Base-by-base conservation (phyloP, 345 rosid species). In the Corchorus olitorius region DNA sequence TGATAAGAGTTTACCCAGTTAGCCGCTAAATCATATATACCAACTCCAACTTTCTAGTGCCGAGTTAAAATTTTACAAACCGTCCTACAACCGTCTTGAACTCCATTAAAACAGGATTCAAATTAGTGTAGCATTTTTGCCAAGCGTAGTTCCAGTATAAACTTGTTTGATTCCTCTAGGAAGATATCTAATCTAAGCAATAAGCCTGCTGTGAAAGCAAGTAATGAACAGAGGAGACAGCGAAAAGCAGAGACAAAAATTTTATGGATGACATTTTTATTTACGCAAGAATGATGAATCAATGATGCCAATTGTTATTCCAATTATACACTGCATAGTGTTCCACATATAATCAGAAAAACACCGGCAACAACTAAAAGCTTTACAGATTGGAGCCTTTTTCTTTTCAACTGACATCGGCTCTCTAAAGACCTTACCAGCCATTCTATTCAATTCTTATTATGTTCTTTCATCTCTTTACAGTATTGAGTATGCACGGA, bases 401-500 rank as follows among this genome's bases (percentile, higher is more conserved):
- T 55, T 27, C 0, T 3, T 12, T 55, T 27, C 0, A 67, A 48
- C 66, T 65, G 58, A 50, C 75, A 48, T 52, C 46, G 48, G 45
- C 81, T 67, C 65, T 60, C 72, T 62, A 35, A 41, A 37, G 22
- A 75, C 72, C 75, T 79, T 19, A 62, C 73, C 76, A 73, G 62
- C 17, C 83, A 74, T 74, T 14, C 78, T 79, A 67, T 49, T 66
- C 16, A 64, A 3, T 74, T 75, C 78, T 70, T 61, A 58, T 68
- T 80, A 61, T 69, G 10, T 72, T 75, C 5, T 68, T 70, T 45
- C 66, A 14, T 54, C 33, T 76, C 80, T 82, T 86, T 92, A 97
- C 85, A 92, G 80, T 87, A 97, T 91, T 49, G 99, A 97, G 90
- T 97, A 97, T 56, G 99, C 99, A 78, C 93, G 87, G 77, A 97